Percentiles rank a stretch among this genome's conserved stretches.
Conservation (phyloP, 176 grass and related monocot genomes). For the Typha latifolia region DNA sequence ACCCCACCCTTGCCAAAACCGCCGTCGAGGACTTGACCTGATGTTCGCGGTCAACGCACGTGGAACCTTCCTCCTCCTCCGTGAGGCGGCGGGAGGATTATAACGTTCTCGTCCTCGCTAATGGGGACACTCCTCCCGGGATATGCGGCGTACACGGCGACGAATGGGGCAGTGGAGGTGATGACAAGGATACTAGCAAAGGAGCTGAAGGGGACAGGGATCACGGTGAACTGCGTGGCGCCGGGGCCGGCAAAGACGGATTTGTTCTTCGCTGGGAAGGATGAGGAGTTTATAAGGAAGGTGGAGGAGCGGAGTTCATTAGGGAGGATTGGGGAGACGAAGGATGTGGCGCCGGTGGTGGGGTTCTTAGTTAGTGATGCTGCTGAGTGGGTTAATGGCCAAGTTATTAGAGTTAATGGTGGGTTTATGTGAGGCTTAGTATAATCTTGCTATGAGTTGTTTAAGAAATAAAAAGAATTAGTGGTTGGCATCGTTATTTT, state of each 20-base stretch:
- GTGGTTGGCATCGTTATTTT: too few species aligned
- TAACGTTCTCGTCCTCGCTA: constrained; percentile 48
- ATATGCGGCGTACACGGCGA: constrained; percentile 48
- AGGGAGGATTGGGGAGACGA: constrained; percentile 37
- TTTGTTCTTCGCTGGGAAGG: constrained; percentile 46
- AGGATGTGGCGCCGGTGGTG: constrained; percentile 52
- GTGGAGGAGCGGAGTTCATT: constrained; percentile 23
- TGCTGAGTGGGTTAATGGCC: constrained; percentile 48
- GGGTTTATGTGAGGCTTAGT: constrained; percentile 31
- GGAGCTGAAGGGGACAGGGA: constrained; percentile 5
- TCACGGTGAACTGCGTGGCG: constrained; percentile 62
- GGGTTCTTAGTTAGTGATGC: constrained; percentile 38
- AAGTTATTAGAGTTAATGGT: constrained; percentile 51
- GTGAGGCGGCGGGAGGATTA: constrained; percentile 43
- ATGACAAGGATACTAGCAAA: constrained; percentile 44
- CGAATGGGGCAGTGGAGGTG: constrained; percentile 60
- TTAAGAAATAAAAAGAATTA: too few species aligned
- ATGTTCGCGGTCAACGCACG: constrained; percentile 54
- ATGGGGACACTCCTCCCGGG: constrained; percentile 27
- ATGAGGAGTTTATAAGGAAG: constrained; percentile 29
- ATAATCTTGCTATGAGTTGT: too few species aligned
- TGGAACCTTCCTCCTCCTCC: constrained; percentile 51
- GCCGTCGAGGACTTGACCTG: constrained; percentile 53
- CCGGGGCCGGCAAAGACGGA: constrained; percentile 46
- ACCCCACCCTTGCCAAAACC: constrained; percentile 47